Evolutionary conservation across 169 alveolate species (phyloP), one percentile per base, ranked within the genome.

Genomic region (Plasmodium chabaudi): DNA sequence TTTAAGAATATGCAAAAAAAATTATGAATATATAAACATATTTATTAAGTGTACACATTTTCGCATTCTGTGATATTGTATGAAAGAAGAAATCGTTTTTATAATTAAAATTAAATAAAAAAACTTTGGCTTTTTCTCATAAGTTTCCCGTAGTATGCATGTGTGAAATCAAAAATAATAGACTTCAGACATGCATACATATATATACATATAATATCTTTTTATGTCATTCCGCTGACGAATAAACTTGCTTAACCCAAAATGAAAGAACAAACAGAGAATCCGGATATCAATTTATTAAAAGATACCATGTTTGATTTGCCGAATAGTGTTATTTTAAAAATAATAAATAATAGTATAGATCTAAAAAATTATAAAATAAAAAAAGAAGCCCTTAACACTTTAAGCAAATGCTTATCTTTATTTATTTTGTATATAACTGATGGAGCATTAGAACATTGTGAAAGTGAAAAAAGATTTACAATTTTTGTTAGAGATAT

Each of bases 381-480:
- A 23, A 61, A 57, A 56, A 77, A 49, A 63, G 88, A 77, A 77
- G 88, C 88, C 23, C 51, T 77, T 13, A 39, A 67, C 7, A 77
- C 88, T 19, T 65, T 77, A 57, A 60, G 79, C 10, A 56, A 59
- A 51, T 77, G 88, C 15, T 63, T 77, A 67, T 77, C 88, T 42
- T 51, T 77, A 67, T 77, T 77, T 59, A 77, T 77, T 64, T 64
- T 77, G 21, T 77, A 77, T 59, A 61, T 77, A 64, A 77, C 88
- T 63, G 88, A 77, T n/a, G 88, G 77, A 42, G 88, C 88, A 15
- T 17, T 77, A 15, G 88, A 77, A 64, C 75, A 77, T 64, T 61
- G 77, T 42, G 88, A 61, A 77, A 56, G 47, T 77, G 88, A 77
- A 47, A 77, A 64, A 69, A 61, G 77, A 64, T 63, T 49, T 13